Evolutionary conservation across 345 rosid genomes (phyloP).

Genomic region (Alliaria petiolata): DNA sequence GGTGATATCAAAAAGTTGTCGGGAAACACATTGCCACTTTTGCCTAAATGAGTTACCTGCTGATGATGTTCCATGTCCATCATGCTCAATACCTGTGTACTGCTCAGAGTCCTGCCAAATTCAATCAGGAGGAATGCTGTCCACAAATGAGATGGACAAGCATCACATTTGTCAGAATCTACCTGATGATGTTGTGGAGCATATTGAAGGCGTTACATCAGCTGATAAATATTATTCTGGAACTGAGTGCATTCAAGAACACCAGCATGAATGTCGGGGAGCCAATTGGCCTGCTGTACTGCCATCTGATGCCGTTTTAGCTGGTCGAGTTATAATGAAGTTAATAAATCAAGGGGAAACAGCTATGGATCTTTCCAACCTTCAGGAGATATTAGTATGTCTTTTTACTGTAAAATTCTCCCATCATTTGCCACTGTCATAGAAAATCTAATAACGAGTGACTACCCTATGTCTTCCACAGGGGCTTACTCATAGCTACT

Average conservation of each 20-base stretch:
- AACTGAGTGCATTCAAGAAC: conserved; percentile 50
- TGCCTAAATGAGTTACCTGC: conserved; percentile 75
- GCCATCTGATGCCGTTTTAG: conserved; percentile 71
- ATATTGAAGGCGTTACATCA: conserved; percentile 38
- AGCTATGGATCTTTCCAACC: conserved; percentile 33
- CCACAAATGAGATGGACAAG: conserved; percentile 21
- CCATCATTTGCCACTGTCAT: background rate
- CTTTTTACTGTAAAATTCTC: background rate
- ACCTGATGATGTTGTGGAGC: conserved; percentile 36
- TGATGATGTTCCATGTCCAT: conserved; percentile 66
- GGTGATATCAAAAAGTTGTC: conserved; percentile 62
- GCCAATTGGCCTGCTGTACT: conserved; percentile 73
- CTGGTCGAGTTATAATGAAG: conserved; percentile 67
- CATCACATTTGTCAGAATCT: conserved; percentile 15
- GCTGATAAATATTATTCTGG: conserved; percentile 18
- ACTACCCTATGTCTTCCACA: conserved; percentile 26
- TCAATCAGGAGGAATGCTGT: conserved; percentile 47
- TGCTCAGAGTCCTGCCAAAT: conserved; percentile 69
- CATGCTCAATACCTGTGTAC: conserved; percentile 70
- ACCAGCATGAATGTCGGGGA: conserved; percentile 79
- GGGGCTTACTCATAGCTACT: conserved; percentile 64
- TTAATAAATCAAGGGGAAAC: conserved; percentile 35
- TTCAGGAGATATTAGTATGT: conserved; percentile 45
- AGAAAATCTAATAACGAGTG: background rate
- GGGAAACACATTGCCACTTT: conserved; percentile 78